Evolutionary conservation across 176 grass and related monocot genomes (phyloP), one percentile per base, ranked within the genome.

Genomic region (Ananas comosus): DNA sequence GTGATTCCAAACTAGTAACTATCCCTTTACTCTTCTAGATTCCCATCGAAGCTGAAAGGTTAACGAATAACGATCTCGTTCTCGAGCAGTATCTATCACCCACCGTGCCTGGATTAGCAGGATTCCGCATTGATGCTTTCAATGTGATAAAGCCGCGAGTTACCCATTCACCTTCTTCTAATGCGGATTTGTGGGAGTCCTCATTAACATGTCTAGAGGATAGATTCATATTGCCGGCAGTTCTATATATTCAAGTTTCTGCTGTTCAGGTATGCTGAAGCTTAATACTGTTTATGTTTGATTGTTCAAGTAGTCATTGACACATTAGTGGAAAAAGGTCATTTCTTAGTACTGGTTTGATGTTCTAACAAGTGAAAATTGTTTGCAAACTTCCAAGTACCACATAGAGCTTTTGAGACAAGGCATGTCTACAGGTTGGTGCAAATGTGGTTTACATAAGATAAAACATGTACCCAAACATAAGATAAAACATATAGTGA

Each of bases 91-190:
- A 86, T 72, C 77, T 90, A 16, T 88, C 91, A 69, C 86, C 94
- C 64, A 87, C 76, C 74, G 65, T 81, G 48, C 89, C 94, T 83
- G 87, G 74, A 77, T 73, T 97, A 84, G 89, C 89, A 82, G 94
- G 94, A 83, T 97, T 97, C 69, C 81, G 94, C 17, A 66, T 97
- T 80, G 94, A 93, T 77, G 91, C 78, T 74, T 97, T 97, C 70
- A 88, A 78, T 74, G 82, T 86, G 78, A 83, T 97, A 69, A 85
- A 77, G 59, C 94, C 84, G 59, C 81, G 74, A 54, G 83, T 93
- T 51, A 93, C 87, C 18, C 94, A 97, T 78, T 90, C 94, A 72
- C 89, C 92, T 80, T 83, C 54, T 52, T 25, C 80, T 19, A 78
- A 92, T 64, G 73, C 78, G 14, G 68, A 83, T 78, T 66, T 5